Evolutionary conservation across 257 asterid species (phyloP), one percentile per base, ranked within the genome.

Genomic region (Henckelia pumila): DNA sequence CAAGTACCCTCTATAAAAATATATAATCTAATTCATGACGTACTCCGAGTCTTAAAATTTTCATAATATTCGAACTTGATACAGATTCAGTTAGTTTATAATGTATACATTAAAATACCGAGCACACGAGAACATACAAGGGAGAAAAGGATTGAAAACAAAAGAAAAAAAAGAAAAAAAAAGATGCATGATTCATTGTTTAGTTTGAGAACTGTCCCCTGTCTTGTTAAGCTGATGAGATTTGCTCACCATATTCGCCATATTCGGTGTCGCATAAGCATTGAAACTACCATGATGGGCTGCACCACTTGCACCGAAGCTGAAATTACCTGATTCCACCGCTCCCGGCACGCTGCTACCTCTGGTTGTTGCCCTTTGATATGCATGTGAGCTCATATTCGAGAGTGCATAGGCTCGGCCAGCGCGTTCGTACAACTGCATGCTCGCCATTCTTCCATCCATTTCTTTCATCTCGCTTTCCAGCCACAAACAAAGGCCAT

Each of bases 331-430:
- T 10, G 20, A 17, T 0, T 40, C 66, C 40, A 4, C 1, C 29
- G 59, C 70, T 24, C 49, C 73, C 0, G 28, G 22, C 3, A 9
- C 21, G 2, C 4, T 47, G n/a, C 47, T 44, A 28, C 77, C 83
- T 49, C 80, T 71, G 4, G 82, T 74, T 24, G 80, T 74, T 1
- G 82, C 85, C 52, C 85, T 67, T 62, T 80, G 82, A 67, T 59
- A 67, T 24, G 62, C 66, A 35, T 80, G 82, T 17, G 80, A 37
- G 35, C 80, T 78, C 78, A 78, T 68, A 32, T 66, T 75, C 8
- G 83, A 63, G 24, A 79, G 77, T 2, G 73, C 73, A 35, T 74
- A 83, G 10, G 84, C 86, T 25, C 84, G 76, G 14, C 89, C 86
- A 28, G 30, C 0, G 1, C 61, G 63, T 7, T 72, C 68, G 13